Evolutionary conservation across 129 eudicot species (phyloP).

Genomic region (Helianthus annuus): DNA sequence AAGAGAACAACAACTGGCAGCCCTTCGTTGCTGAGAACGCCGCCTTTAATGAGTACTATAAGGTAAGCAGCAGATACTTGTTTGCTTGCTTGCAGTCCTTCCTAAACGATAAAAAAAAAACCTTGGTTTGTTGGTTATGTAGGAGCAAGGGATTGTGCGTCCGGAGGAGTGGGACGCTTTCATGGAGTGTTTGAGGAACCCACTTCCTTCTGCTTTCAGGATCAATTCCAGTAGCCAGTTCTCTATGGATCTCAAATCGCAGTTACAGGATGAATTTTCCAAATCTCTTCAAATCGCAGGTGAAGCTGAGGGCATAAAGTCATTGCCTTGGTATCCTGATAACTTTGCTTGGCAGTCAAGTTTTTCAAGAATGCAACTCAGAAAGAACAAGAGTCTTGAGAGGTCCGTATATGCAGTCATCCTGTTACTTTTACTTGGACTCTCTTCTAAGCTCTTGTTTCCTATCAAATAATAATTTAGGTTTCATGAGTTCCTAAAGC

Average conservation of each 20-base stretch:
- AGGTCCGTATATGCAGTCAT: conserved; percentile 29
- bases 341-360: conserved; percentile 97
- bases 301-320: conserved; percentile 68
- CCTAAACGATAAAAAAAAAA: no score
- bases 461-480: conserved; percentile 42
- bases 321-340: conserved; percentile 95
- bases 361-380: conserved; percentile 90
- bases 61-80: conserved; percentile 35
- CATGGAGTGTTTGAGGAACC: conserved; percentile 53
- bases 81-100: background rate
- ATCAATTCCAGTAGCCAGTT: conserved; percentile 90
- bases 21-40: conserved; percentile 67
- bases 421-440: background rate
- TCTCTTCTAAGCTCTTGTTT: conserved; percentile 16
- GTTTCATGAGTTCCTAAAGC: conserved; percentile 97
- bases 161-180: conserved; percentile 88
- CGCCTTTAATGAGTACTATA: conserved; percentile 78
- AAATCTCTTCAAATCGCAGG: conserved; percentile 41
- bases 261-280: conserved; percentile 69
- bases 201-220: conserved; percentile 97
- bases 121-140: background rate
- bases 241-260: conserved; percentile 64
- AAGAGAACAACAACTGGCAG: conserved; percentile 44
- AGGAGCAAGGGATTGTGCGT: conserved; percentile 92
- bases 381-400: conserved; percentile 85